phyloP scores from a whole-genome alignment of 352 stramenopile genomes.

The Phytopythium cucurbitacearum region DNA sequence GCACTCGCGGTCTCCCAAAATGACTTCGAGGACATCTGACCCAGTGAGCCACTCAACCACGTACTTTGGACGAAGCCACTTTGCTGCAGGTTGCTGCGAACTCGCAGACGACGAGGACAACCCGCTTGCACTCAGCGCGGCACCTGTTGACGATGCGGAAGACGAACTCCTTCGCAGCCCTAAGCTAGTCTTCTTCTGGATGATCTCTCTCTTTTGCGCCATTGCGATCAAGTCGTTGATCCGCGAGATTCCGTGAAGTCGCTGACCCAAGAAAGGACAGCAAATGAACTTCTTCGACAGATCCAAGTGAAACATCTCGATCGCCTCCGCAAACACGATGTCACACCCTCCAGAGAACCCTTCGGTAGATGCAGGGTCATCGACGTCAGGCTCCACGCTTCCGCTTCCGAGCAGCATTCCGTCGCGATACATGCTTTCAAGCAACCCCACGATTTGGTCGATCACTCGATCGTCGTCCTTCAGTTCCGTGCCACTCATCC shows the following conservation, averaged over 20 bases:
- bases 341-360: conserved; percentile 19
- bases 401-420: conserved; percentile 39
- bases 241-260: conserved; percentile 63
- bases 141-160: conserved; percentile 21
- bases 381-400: conserved; percentile 8
- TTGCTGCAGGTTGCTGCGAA: conserved; percentile 31
- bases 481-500: conserved; percentile 66
- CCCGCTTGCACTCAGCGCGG: conserved; percentile 19
- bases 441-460: conserved; percentile 60
- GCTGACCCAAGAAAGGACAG: conserved; percentile 75
- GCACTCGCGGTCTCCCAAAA: conserved; percentile 63
- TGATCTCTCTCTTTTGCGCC: conserved; percentile 54
- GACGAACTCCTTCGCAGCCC: conserved; percentile 35
- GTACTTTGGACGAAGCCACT: conserved; percentile 71
- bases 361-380: conserved; percentile 7
- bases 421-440: conserved; percentile 73
- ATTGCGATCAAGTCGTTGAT: conserved; percentile 79
- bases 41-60: conserved; percentile 74
- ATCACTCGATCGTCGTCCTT: conserved; percentile 80
- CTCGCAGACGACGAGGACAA: conserved; percentile 17
- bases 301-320: conserved; percentile 82
- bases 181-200: conserved; percentile 64
- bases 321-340: conserved; percentile 58
- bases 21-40: conserved; percentile 80
- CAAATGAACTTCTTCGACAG: conserved; percentile 86